Evolutionary conservation across 192 early-diverging fungal species (phyloP), one percentile per base, ranked within the genome.

Genomic region (Paraglomus brasilianum): DNA sequence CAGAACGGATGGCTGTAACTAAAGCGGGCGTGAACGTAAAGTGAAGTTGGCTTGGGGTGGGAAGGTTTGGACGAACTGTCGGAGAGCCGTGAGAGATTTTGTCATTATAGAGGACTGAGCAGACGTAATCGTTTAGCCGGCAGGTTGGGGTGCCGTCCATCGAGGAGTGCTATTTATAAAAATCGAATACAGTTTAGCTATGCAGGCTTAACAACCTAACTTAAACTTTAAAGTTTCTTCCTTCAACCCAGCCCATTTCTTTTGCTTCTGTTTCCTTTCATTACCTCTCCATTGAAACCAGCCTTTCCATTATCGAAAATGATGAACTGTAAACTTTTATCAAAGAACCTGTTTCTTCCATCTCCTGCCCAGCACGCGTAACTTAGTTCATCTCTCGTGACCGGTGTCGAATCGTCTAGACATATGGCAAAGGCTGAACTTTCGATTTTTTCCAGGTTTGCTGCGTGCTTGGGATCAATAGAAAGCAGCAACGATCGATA

Each of bases 221-320:
- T 15, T 59, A 19, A 59, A 24, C 2, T 59, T 1, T 19, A 19
- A 24, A 19, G 3, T 40, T 62, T 62, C 14, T 19, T 41, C 24
- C 41, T 39, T 62, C 22, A 62, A 10, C 38, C 8, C 2, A 10
- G 21, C 51, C n/a, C 5, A 60, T 5, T 61, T n/a, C n/a, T n/a
- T n/a, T n/a, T n/a, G n/a, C 48, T n/a, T 49, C 48, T 14, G n/a
- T n/a, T n/a, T n/a, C n/a, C n/a, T n/a, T n/a, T 50, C 49, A 50
- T 30, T 74, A 85, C 83, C 81, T 98, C 96, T 63, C 89, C 95
- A 47, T 88, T 85, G 84, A 97, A 95, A 24, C 93, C 96, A 52
- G 95, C 94, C 79, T 93, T 95, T 72, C 93, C 96, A 85, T 98
- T 98, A 67, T 95, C 95, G 80, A 92, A 94, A 57, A 97, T 91